Evolutionary conservation across 2,329 filamentous ascomycete genomes (phyloP).

Genomic region (Rachicladosporium sp.): DNA sequence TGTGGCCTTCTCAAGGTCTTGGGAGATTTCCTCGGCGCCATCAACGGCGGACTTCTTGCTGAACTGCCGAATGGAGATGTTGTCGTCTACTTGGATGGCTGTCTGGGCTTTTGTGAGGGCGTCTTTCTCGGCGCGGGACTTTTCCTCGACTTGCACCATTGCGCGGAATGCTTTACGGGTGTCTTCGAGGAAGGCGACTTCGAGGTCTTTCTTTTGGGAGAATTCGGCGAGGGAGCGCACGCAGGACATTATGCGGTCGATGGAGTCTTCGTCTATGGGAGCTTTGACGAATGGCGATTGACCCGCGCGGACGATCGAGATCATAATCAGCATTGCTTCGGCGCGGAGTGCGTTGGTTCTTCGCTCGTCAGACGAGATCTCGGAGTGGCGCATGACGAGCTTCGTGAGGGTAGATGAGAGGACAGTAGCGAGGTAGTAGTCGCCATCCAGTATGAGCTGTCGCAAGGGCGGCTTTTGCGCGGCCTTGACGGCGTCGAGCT

Average conservation of each 20-base stretch:
- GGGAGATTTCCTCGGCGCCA: constrained; percentile 70
- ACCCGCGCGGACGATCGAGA: constrained; percentile 92
- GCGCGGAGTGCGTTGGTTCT: constrained; percentile 89
- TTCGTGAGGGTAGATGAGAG: constrained; percentile 95
- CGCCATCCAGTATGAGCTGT: constrained; percentile 89
- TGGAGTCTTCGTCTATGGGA: constrained; percentile 91
- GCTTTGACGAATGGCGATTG: constrained; percentile 99
- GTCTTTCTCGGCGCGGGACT: constrained; percentile 91
- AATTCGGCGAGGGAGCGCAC: constrained; percentile 88
- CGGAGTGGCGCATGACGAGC: constrained; percentile 91
- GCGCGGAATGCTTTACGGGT: constrained; percentile 90
- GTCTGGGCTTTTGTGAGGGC: constrained; percentile 86
- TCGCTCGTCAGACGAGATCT: constrained; percentile 74
- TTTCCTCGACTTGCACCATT: constrained; percentile 95
- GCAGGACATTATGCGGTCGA: constrained; percentile 98
- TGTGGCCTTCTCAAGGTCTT: constrained; percentile 86
- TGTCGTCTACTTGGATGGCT: constrained; percentile 89
- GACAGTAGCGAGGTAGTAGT: constrained; percentile 91
- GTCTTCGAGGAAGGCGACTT: constrained; percentile 86
- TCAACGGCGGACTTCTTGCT: constrained; percentile 80
- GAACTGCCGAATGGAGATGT: constrained; percentile 82
- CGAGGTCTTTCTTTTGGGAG: constrained; percentile 74
- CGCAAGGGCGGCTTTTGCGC: constrained; percentile 91
- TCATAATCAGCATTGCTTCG: constrained; percentile 99
- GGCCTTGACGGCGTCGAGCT: constrained; percentile 89